Conservation (phyloP, 495 filamentous ascomycete species). For the Penicillium longicatenatum region DNA sequence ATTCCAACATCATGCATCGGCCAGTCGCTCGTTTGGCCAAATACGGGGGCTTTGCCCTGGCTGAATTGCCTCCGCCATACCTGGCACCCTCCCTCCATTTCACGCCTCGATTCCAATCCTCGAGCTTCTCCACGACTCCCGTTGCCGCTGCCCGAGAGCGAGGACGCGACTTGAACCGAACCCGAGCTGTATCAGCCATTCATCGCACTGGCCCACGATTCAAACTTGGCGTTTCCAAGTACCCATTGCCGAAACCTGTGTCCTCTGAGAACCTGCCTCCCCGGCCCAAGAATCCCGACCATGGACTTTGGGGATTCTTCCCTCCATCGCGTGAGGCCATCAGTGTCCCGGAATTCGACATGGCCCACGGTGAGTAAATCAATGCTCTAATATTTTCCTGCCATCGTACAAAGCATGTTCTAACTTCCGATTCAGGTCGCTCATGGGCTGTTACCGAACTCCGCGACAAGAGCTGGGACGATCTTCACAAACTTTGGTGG, state of each 20-base stretch:
- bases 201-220: conserved; percentile 74
- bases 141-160: conserved; percentile 27
- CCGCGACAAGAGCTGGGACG: conserved; percentile 86
- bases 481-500: conserved; percentile 93
- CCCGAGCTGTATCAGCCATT: conserved; percentile 78
- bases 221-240: conserved; percentile 67
- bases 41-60: conserved; percentile 35
- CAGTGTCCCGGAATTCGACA: conserved; percentile 65
- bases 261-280: conserved; percentile 44
- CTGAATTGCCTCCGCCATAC: conserved; percentile 46
- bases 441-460: conserved; percentile 88
- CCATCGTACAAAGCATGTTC: background rate
- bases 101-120: conserved; percentile 35
- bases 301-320: conserved; percentile 97
- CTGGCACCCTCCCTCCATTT: conserved; percentile 49
- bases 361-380: conserved; percentile 60
- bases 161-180: conserved; percentile 46
- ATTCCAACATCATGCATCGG: conserved; percentile 40
- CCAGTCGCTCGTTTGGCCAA: conserved; percentile 40
- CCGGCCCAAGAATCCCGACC: conserved; percentile 59
- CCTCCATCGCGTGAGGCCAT: conserved; percentile 62
- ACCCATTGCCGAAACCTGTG: conserved; percentile 74
- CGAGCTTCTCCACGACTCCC: conserved; percentile 50
- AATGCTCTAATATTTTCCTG: background rate
- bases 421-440: conserved; percentile 54